Evolutionary conservation across 164 flowering plant species (phyloP), one percentile per base, ranked within the genome.

Genomic region (Magnolia officinalis): DNA sequence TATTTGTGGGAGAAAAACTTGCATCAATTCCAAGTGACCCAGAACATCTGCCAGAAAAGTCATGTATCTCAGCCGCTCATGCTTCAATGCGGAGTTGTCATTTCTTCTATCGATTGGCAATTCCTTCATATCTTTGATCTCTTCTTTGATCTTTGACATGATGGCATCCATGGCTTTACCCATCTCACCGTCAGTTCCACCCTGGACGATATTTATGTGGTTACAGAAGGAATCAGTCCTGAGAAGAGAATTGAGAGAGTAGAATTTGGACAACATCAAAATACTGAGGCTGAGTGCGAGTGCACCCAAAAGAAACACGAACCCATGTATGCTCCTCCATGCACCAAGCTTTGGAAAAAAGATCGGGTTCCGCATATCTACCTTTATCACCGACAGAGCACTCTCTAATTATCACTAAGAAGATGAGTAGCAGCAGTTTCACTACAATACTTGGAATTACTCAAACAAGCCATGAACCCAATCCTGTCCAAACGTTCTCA

Each of bases 41-140:
- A 88, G 63, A 20, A 92, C 79, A 29, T 90, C 92, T 10, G 84
- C 88, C 23, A 92, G 91, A 76, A 92, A 86, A 52, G 85, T 64
- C 76, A 77, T 76, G 78, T 85, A 65, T 70, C 83, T 80, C 26
- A 74, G 49, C 19, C 50, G 58, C 52, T 75, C 78, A 19, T 21
- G 78, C 68, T 58, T 75, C 69, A 64, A 8, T 26, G 18, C 2
- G 9, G 55, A 16, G 50, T 59, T 59, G 0, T 75, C 64, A 0
- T 75, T 8, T 19, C 67, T 20, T 45, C 84, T 59, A 2, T 76
- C 82, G 0, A 51, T 21, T 0, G 75, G 13, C 18, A 61, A 37
- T 7, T 79, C 74, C 19, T 78, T 83, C 64, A 85, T 67, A 7
- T 75, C 74, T 11, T 75, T 77, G 67, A 88, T 80, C 67, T 89